Conservation (phyloP, 768 basidiomycete species). For the Termitomyces titanicus region DNA sequence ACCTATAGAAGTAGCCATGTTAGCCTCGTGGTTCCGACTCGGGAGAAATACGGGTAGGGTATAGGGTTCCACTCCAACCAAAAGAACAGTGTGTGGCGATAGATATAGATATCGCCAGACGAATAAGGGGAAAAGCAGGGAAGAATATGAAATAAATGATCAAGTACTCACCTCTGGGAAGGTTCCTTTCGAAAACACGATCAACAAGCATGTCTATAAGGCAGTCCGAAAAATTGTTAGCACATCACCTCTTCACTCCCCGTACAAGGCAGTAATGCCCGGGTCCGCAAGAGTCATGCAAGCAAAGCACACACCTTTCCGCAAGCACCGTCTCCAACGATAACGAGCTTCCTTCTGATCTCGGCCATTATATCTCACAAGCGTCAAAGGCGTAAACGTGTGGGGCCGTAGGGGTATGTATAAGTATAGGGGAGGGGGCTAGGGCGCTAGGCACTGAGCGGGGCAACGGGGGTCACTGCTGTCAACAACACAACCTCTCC, state of each 20-base stretch:
- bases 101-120: background rate
- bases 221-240: slow-evolving; percentile 1
- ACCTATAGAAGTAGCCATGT: slow-evolving; percentile 52
- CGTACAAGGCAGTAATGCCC: background rate
- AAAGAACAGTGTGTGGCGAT: background rate
- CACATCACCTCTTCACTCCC: background rate
- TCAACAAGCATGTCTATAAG: slow-evolving; percentile 82
- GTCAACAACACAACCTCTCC: slow-evolving; percentile 13
- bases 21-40: slow-evolving; percentile 3
- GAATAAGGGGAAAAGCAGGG: background rate
- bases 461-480: slow-evolving; percentile 12
- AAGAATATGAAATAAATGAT: background rate
- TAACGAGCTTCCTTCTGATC: slow-evolving; percentile 98
- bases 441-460: slow-evolving; percentile 7
- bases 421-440: background rate
- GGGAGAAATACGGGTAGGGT: background rate
- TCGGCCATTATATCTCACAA: slow-evolving; percentile 67
- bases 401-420: background rate
- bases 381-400: background rate
- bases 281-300: background rate
- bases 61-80: background rate
- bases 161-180: slow-evolving; percentile 78
- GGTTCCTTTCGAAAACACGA: slow-evolving; percentile 94
- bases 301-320: slow-evolving; percentile 62
- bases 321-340: slow-evolving; percentile 97